Evolutionary conservation across 148 eudicot genomes (phyloP), one percentile per base, ranked within the genome.

Genomic region (Spergularia marina): DNA sequence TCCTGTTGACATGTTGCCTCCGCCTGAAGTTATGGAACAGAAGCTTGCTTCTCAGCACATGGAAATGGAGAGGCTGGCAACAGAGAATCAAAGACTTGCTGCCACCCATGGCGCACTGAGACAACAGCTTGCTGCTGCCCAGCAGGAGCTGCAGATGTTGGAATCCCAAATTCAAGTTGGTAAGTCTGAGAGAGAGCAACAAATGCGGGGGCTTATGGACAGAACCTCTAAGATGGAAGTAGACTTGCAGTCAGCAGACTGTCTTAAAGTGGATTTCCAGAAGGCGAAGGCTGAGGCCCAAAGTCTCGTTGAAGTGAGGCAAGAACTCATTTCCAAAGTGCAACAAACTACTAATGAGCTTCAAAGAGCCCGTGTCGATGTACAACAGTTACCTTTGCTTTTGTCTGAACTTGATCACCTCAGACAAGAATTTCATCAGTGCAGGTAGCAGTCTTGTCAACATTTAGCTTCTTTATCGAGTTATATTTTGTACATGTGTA

Each of bases 21-120:
- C 90, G 11, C 89, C 88, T 36, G 94, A 96, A 81, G 77, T 96
- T 52, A 70, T 96, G 94, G 99, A 89, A 84, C 98, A 92, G 61
- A 96, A 89, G 84, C 89, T 92, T 75, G 87, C 89, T 62, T 83
- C 88, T 52, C 99, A 96, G 68, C 91, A 89, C 59, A 74, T 78
- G 51, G 99, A 96, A 83, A 92, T 96, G 89, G 89, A 84, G 82
- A 88, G 87, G 80, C 92, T 96, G 75, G 87, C 87, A 70, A 80
- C 84, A 3, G 99, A 96, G 88, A 96, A 96, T 71, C 91, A 85
- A 77, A 88, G 97, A 81, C 94, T 96, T 84, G 99, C 99, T 60
- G 82, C 93, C 18, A 96, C 99, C 54, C 99, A 96, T 77, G 97
- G 86, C 21, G 80, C 86, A 66, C 76, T 89, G 71, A 92, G 99